A percentile compares a stretch with the other conserved stretches of the same genome.
Conservation (phyloP, 2,329 filamentous ascomycete species). For the Botrytis paeoniae region DNA sequence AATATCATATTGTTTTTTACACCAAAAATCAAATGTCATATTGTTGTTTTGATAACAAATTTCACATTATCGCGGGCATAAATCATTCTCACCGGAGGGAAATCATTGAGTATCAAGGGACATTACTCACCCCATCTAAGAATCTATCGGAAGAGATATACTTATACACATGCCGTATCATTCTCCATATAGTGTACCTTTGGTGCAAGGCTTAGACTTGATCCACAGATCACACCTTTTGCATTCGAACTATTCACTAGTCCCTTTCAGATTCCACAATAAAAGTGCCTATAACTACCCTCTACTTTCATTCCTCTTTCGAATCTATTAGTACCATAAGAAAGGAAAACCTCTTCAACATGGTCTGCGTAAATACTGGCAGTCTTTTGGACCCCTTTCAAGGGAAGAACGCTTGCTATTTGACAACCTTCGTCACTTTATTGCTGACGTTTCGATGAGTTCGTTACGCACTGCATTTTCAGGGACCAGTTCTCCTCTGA, state of each 20-base stretch:
- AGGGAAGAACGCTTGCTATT: background rate
- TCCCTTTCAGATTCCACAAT: background rate
- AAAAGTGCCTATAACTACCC: background rate
- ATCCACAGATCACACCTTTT: background rate
- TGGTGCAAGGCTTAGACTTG: background rate
- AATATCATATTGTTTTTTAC: no score
- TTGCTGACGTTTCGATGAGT: background rate
- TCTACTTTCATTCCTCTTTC: no score
- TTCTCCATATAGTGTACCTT: background rate
- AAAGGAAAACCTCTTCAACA: background rate
- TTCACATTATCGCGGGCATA: background rate
- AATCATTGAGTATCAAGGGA: background rate
- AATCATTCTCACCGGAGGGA: accelerated
- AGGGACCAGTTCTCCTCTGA: background rate
- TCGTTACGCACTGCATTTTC: background rate
- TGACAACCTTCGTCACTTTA: background rate
- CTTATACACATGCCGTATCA: background rate
- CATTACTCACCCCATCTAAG: background rate
- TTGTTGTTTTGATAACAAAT: background rate
- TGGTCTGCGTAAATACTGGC: no score
- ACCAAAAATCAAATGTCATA: no score
- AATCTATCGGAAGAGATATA: background rate
- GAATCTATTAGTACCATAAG: background rate
- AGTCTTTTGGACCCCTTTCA: background rate
- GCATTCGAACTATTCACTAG: background rate